Evolutionary conservation across 495 filamentous ascomycete genomes (phyloP), one percentile per base, ranked within the genome.

Genomic region (Amniculicola lignicola): DNA sequence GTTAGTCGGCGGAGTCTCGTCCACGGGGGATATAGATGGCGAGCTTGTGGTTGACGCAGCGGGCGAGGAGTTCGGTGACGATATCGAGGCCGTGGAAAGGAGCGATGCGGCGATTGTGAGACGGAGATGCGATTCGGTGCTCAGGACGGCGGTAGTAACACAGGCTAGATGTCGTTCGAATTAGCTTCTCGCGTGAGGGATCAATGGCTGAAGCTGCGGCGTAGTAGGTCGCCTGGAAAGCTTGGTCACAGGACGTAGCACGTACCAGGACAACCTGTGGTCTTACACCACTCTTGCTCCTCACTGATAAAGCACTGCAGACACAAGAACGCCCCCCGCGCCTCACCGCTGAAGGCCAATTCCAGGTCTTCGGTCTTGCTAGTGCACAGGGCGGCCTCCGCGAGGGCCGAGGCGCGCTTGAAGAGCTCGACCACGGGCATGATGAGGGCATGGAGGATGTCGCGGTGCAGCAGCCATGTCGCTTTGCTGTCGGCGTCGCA

Each of bases 271-370:
- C 81, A 84, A 14, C 80, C 78, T 40, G 73, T 65, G 0, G 77
- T 78, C 57, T 75, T 64, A 58, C 79, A 81, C 78, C 79, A 84
- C 53, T 82, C 76, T 51, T 77, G 74, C 54, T 82, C 80, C 51
- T 81, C 78, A 22, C 60, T 74, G 7, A 83, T 63, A 45, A 82
- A 80, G 69, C 78, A 82, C 58, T 82, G 76, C 39, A 84, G 69
- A 79, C 80, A 84, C 48, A 81, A 67, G 67, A 78, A 83, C 4
- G 81, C 79, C 48, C 77, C 76, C 23, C 81, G 76, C 11, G 80
- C 81, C 39, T 81, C 75, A 2, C 79, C 79, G 11, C 71, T 69
- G 58, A 81, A 83, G 6, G 79, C 81, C n/a, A 79, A 72, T 58
- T 84, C 81, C 14, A 79, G 70, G 51, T 83, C 79, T 36, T 75